Evolutionary conservation across 2,329 filamentous ascomycete species (phyloP), one percentile per base, ranked within the genome.

Genomic region (Hypoxylon sp.): DNA sequence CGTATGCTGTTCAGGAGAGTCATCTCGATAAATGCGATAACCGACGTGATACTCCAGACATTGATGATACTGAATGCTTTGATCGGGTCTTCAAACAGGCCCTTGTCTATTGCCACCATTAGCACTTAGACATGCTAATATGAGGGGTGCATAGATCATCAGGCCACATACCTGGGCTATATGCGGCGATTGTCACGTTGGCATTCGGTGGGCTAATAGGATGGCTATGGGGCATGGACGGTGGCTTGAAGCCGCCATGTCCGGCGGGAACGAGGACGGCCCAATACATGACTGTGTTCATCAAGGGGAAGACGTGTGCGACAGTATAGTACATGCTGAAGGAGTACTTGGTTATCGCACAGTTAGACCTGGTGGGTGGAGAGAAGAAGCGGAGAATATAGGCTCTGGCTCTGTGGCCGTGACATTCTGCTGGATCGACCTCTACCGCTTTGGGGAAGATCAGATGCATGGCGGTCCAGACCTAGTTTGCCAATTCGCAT

Each of bases 261-360:
- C 78, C 79, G 8, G 73, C 55, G 0, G 79, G 79, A 7, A 80
- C 77, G 20, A 79, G 69, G 16, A 78, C 66, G 9, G 70, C 67
- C 81, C 83, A 86, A 77, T 84, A 86, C 26, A 84, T 77, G 59
- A 81, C 74, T 11, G 82, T 82, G 69, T 85, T 85, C 75, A 84
- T 79, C 61, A 85, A 82, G 18, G 78, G 71, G 56, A 83, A 84
- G 20, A 84, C 81, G 16, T 80, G 79, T 1, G 79, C 76, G 9
- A 78, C 68, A 0, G 81, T 81, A 73, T 85, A 85, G 72, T 84
- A 85, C 72, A 86, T 62, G 59, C 81, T 84, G 70, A 85, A 85
- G 70, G 78, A 77, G 69, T 82, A 81, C 24, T 81, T 80, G 38
- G 63, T 62, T 11, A 80, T 80, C 36, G 78, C 76, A n/a, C 78